Evolutionary conservation across 306 rosid species (phyloP).

Genomic region (Fragaria vesca): DNA sequence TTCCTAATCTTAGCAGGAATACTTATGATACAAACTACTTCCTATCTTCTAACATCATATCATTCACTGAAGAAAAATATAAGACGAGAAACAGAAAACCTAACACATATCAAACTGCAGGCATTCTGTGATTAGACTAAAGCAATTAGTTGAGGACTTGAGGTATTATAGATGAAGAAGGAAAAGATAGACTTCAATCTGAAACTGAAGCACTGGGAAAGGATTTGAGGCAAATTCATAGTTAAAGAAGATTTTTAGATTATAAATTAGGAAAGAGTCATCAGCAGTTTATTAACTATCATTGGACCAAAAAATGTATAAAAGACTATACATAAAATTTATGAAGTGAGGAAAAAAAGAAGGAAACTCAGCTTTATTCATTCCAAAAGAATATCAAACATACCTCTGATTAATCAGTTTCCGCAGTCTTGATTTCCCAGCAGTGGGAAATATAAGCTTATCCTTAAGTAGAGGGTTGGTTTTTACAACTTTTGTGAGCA

Average conservation of each 20-base stretch:
- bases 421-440: conserved; percentile 70
- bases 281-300: neutral
- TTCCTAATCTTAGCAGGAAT: neutral
- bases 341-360: neutral
- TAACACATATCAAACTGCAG: neutral
- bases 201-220: conserved; percentile 9
- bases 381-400: conserved; percentile 23
- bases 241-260: neutral
- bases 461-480: conserved; percentile 84
- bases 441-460: conserved; percentile 70
- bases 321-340: neutral
- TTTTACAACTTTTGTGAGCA: conserved; percentile 77
- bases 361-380: conserved; percentile 14
- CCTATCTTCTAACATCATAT: neutral
- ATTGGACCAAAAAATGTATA: neutral
- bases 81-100: neutral
- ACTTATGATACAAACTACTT: neutral
- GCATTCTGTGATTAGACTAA: neutral
- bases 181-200: neutral
- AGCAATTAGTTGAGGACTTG: neutral
- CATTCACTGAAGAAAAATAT: neutral
- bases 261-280: too few relatives aligned
- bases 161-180: neutral
- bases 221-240: neutral
- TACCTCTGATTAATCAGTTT: conserved; percentile 89